Evolutionary conservation across 2,329 filamentous ascomycete species (phyloP).

Genomic region (Sporothrix sp.): DNA sequence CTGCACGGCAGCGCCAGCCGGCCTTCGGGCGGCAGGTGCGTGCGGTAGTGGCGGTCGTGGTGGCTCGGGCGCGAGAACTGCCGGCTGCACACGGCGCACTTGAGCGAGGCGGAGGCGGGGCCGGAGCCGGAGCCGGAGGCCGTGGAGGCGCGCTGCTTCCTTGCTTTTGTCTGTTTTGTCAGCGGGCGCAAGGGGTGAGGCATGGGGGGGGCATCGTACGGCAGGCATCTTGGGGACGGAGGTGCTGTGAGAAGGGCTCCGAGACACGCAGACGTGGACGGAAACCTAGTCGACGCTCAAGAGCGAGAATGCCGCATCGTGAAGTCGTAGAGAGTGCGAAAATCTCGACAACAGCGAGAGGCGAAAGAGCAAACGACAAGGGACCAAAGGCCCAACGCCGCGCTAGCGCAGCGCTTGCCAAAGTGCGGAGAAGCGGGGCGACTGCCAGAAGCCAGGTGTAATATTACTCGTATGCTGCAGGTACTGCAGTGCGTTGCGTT

Average conservation of each 20-base stretch:
- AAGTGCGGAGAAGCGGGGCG: conserved; percentile 13
- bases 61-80: conserved; percentile 22
- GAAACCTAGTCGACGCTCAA: no score
- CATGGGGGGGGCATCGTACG: no score
- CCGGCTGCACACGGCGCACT: conserved; percentile 20
- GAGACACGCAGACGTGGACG: no score
- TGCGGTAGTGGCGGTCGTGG: conserved; percentile 22
- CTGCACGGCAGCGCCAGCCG: conserved; percentile 18
- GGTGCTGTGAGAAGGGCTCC: no score
- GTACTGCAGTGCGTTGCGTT: no score
- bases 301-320: no score
- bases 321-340: no score
- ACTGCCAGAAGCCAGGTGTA: no score
- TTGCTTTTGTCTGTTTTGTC: neutral
- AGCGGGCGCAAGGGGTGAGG: no score
- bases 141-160: neutral
- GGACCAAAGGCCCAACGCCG: neutral
- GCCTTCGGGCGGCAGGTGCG: conserved; percentile 20
- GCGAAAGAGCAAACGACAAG: neutral
- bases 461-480: no score
- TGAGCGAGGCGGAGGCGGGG: neutral
- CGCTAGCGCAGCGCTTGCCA: neutral
- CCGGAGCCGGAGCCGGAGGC: neutral
- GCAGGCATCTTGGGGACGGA: no score
- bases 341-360: neutral